Conservation (phyloP, 1,284 basidiomycete genomes). For the Heimioporus retisporus region DNA sequence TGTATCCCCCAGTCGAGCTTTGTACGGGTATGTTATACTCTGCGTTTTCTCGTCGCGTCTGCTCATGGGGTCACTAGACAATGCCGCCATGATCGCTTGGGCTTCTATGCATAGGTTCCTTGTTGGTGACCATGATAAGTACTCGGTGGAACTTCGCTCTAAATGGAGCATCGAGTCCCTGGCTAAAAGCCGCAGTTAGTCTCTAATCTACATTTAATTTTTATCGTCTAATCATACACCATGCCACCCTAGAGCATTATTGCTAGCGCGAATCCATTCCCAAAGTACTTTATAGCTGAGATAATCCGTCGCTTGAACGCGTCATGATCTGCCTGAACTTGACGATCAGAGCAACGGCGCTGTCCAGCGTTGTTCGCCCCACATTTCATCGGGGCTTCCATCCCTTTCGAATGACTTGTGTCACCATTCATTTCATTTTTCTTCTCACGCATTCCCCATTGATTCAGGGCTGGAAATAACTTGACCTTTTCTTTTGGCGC, state of each 20-base stretch:
- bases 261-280: too few relatives aligned
- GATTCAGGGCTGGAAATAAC: too few relatives aligned
- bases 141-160: slow-evolving; percentile 63
- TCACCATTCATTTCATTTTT: too few relatives aligned
- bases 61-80: slow-evolving; percentile 64
- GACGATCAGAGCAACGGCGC: too few relatives aligned
- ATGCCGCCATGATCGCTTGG: slow-evolving; percentile 97
- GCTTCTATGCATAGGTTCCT: slow-evolving; percentile 86
- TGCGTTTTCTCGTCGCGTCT: not conserved
- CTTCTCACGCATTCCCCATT: too few relatives aligned
- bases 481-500: too few relatives aligned
- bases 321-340: too few relatives aligned
- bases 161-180: slow-evolving; percentile 80
- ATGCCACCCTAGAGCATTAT: not conserved
- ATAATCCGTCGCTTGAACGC: too few relatives aligned
- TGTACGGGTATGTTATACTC: slow-evolving; percentile 77
- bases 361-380: too few relatives aligned
- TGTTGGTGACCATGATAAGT: slow-evolving; percentile 72
- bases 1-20: slow-evolving; percentile 79
- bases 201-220: not conserved
- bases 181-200: not conserved
- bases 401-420: too few relatives aligned
- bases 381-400: too few relatives aligned
- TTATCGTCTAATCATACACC: not conserved
- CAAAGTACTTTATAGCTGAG: too few relatives aligned